Base-by-base conservation (phyloP, 495 filamentous ascomycete species). In the Lasiosphaeriaceae sp. region DNA sequence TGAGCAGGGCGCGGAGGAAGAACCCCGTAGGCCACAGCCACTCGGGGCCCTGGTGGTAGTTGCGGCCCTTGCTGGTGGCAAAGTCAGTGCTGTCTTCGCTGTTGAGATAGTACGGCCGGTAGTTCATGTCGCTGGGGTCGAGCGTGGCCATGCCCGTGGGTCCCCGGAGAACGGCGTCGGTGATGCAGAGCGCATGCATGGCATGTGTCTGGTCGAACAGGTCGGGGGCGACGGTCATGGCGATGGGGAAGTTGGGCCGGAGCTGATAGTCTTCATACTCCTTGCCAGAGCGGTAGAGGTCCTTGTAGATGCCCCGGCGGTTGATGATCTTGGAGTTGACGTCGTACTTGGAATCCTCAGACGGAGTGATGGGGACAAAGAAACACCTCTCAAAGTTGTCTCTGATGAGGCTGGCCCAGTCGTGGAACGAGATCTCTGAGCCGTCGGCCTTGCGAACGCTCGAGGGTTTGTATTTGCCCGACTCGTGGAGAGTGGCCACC, bases 1-100 rank as follows among this genome's bases (percentile, higher is more conserved):
- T 87, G 50, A 97, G 76, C 54, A 99, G 74, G 1, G 95, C 95
- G 35, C 95, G 82, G 16, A 97, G 77, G 77, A 93, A 97, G 79
- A 89, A 99, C 8, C 95, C 95, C 3, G 89, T 90, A 1, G 92
- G 95, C 95, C 95, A 99, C n/a, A 96, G 76, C 95, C 95, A 99
- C 71, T 99, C 95, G 0, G 95, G 95, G 1, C 95, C 95, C 71
- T 97, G 94, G 68, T 99, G 95, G 70, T 99, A 99, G 67, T 96
- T 97, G 17, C 95, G 79, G 14, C 95, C 95, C 64, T 97, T 97
- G 54, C 87, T 83, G 0, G 91, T 97, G 1, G 86, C 80, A 66
- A 96, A 97, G 67, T 96, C 89, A 35, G 80, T 83, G 11, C 84
- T 90, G 71, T 99, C 95, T 67, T 97, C 92, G 44, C 87, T 88